A percentile compares a stretch with the other conserved stretches of the same genome.
Conservation (phyloP, 306 rosid genomes). For the Lablab purpureus region DNA sequence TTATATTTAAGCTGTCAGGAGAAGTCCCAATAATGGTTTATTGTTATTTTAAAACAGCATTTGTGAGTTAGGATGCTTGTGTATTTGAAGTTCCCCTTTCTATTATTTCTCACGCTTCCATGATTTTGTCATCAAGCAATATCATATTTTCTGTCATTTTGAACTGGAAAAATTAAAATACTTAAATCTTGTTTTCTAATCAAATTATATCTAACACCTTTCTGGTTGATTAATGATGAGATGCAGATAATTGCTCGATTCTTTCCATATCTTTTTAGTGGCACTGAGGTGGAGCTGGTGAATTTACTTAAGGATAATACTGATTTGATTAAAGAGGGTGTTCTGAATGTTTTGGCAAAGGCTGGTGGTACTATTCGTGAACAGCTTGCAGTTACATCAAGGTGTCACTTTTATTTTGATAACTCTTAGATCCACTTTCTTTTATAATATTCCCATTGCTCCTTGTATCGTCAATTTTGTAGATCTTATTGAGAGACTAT, state of each 20-base stretch:
- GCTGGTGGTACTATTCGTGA: conserved; percentile 98
- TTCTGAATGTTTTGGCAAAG: conserved; percentile 84
- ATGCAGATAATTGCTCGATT: conserved; percentile 88
- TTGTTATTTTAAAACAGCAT: conserved; percentile 21
- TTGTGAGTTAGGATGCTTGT: conserved; percentile 14
- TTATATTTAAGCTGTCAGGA: conserved; percentile 21
- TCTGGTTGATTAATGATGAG: conserved; percentile 30
- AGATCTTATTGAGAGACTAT: conserved; percentile 84
- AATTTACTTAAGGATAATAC: conserved; percentile 84
- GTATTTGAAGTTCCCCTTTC: conserved; percentile 26
- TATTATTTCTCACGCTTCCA: background rate
- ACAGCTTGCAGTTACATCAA: conserved; percentile 80
- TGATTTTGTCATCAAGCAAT: conserved; percentile 34
- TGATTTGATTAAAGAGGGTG: conserved; percentile 87
- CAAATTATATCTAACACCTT: background rate
- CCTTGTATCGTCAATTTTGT: conserved; percentile 70
- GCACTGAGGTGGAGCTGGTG: conserved; percentile 80
- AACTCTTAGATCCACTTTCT: conserved; percentile 27
- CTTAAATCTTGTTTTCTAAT: conserved; percentile 21
- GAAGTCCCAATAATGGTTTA: conserved; percentile 29
- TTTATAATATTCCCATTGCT: conserved; percentile 43
- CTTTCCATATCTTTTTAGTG: conserved; percentile 78
- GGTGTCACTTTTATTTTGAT: conserved; percentile 58
- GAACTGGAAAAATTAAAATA: conserved; percentile 20
- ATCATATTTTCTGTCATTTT: conserved; percentile 44